Base-by-base conservation (phyloP, 768 basidiomycete species). In the Gymnopilus junonius region DNA sequence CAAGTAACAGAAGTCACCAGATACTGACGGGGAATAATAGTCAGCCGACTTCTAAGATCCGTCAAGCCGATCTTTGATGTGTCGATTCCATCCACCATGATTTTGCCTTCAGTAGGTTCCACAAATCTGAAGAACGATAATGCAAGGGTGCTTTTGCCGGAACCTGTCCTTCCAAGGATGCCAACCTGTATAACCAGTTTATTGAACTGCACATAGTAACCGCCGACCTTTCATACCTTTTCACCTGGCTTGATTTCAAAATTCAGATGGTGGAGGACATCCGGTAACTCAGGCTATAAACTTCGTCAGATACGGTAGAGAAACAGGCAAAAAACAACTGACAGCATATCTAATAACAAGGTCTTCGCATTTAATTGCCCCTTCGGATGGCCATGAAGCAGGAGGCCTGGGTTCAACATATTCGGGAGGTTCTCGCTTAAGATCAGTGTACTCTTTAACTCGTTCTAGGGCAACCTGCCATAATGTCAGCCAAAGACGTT, bases 371-470 rank as follows among this genome's bases (percentile, higher is more conserved):
- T 82, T 81, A 67, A 95, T 83, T 63, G 83, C 77, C 31, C 92
- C 92, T 4, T 75, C 76, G 3, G 86, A 79, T 5, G 95, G 95
- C 95, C 95, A 97, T 31, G 86, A 81, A 4, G 84, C 77, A 0
- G 87, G 81, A 7, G 95, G 95, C 17, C 94, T 80, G 6, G 93
- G 94, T 61, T 97, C 93, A 39, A 93, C 73, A 70, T 90, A 92
- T 72, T 97, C 95, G 1, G 94, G 82, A 11, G 89, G 83, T 78
- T 97, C 95, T 35, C 83, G 83, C 46, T 79, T 73, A 31, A 95
- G 76, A 66, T 94, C 92, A 4, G 94, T 91, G 72, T 91, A 96
- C 76, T 97, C 95, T 71, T 95, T 94, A 73, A 97, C 86, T 56
- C 95, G 89, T 74, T 96, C 94, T 37, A 94, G 77, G 29, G 92